A percentile compares a stretch with the other conserved stretches of the same genome.
Conservation (phyloP, 1,284 basidiomycete genomes). For the Ustilago crameri region DNA sequence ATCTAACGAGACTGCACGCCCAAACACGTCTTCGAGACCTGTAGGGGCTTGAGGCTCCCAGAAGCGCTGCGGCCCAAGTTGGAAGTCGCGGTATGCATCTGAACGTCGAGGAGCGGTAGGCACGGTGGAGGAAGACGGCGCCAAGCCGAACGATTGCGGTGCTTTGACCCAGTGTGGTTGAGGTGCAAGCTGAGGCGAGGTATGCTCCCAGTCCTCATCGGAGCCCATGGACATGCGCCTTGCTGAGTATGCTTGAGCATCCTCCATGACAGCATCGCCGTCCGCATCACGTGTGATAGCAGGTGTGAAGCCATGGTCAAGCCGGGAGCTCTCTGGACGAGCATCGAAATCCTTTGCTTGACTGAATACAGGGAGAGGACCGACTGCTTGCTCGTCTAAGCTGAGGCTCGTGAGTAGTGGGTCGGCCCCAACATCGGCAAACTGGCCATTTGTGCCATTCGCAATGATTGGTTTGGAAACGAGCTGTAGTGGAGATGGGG, state of each 20-base stretch:
- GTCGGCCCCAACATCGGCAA: neutral
- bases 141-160: neutral
- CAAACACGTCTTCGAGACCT: constrained; percentile 61
- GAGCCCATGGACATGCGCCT: constrained; percentile 21
- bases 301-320: neutral
- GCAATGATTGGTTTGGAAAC: constrained; percentile 31
- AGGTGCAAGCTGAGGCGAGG: neutral
- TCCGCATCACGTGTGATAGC: constrained; percentile 21
- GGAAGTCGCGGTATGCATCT: constrained; percentile 22
- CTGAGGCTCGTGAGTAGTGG: constrained; percentile 31
- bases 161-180: constrained; percentile 7
- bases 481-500: constrained; percentile 27
- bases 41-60: constrained; percentile 52
- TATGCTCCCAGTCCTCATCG: constrained; percentile 23
- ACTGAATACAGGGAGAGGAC: neutral
- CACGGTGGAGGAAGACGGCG: neutral
- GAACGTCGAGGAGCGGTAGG: neutral
- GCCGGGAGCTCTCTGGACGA: neutral
- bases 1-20: constrained; percentile 31
- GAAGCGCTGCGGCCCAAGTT: constrained; percentile 55
- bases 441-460: neutral
- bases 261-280: constrained; percentile 42
- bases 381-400: constrained; percentile 19
- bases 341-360: neutral
- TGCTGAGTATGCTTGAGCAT: constrained; percentile 16